These are phyloP conservation scores for Chlorophyllum brunneum DNA, from an alignment of 768 basidiomycete species.

Conservation along the genomic window DNA sequence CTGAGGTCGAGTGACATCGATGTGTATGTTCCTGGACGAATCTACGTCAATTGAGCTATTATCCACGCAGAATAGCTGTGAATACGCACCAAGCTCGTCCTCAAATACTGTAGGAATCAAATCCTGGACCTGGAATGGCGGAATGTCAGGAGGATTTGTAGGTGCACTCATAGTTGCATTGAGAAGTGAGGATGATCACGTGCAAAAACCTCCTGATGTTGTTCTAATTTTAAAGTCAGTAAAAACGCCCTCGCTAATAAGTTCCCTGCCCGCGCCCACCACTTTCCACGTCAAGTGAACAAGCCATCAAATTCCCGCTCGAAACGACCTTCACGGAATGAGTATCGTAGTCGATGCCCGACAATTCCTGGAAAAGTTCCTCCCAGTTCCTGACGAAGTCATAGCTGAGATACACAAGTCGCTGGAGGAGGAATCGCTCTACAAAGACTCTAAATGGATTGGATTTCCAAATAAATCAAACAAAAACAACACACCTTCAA, in stretches of 20 bases:
- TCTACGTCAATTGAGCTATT: slow-evolving; percentile 11
- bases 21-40: background rate
- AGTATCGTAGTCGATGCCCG: no score
- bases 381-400: no score
- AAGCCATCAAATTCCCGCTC: no score
- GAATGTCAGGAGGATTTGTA: slow-evolving; percentile 25
- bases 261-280: no score
- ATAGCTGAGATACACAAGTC: no score
- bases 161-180: slow-evolving; percentile 3
- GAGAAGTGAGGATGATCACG: background rate
- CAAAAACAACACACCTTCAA: no score
- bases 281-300: no score
- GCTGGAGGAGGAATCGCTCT: no score
- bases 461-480: background rate
- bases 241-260: no score
- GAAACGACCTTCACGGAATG: no score
- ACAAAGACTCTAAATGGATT: background rate
- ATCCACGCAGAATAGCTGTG: background rate
- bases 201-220: background rate
- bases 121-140: slow-evolving; percentile 56
- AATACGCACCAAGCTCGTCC: background rate
- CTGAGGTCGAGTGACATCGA: slow-evolving; percentile 14
- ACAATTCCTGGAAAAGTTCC: no score
- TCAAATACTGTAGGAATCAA: slow-evolving; percentile 27
- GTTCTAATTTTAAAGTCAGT: background rate